Evolutionary conservation across 2,329 filamentous ascomycete genomes (phyloP), one percentile per base, ranked within the genome.

Genomic region (Knufia fluminis): DNA sequence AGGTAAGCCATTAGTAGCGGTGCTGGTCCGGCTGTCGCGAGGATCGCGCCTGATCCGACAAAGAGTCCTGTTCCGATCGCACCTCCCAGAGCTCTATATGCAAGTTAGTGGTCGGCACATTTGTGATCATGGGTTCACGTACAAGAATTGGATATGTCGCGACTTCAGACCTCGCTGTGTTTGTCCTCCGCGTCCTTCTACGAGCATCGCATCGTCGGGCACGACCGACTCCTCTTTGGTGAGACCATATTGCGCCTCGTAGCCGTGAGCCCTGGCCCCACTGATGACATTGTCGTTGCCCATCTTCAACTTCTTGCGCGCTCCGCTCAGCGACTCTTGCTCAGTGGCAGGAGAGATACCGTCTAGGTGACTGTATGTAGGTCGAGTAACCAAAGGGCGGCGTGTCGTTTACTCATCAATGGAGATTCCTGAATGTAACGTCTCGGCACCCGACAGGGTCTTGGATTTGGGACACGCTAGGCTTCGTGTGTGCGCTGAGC

Each of bases 21-120:
- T 19, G 69, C 66, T 40, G 71, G 68, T 58, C 61, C 67, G 26
- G 75, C 71, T 16, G 66, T 66, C 51, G 67, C 72, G 2, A 73
- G 1, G 74, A 72, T 41, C 73, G 72, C 8, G 79, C 66, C 49
- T 10, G 49, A 46, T 10, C 49, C 49, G 24, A 51, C 43, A 60
- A 80, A 78, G 0, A 78, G 62, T 52, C 75, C 75, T 2, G 75
- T 77, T 35, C 73, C 71, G 51, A 80, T 79, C 3, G 75, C 77
- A 50, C 77, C 76, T 48, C 76, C 76, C 12, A 80, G 68, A 12
- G 77, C 77, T 58, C 81, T 80, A 59, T 20, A 19, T 36, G 22
- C 19, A 26, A 45, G 19, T 45, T 33, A 45, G 42, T 32, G 20
- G 20, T 12, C 22, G 14, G 10, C 62, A 45, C 19, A 17, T 31